Percentiles rank a stretch among this genome's conserved stretches.
These are phyloP conservation scores for Sugiyamaella neomexicana DNA, from an alignment of 1,139 yeast genomes.

Conservation along the genomic window DNA sequence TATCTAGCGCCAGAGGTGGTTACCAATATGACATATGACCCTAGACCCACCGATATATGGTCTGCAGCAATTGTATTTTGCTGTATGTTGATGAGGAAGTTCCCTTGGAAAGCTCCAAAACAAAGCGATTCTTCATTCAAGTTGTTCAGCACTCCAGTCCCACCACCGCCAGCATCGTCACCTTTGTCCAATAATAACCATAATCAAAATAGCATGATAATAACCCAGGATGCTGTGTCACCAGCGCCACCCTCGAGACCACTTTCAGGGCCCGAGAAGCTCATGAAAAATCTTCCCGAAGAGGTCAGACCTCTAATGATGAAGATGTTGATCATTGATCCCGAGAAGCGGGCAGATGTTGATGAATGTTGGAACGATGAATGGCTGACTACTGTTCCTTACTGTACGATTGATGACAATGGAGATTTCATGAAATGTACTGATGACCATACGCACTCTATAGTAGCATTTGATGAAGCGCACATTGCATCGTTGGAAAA, in stretches of 20 bases:
- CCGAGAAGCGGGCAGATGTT: conserved; percentile 61
- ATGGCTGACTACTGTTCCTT: conserved; percentile 67
- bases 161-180: neutral
- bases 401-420: conserved; percentile 44
- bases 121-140: conserved; percentile 80
- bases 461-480: conserved; percentile 89
- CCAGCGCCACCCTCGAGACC: neutral
- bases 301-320: conserved; percentile 38
- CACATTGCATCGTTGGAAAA: conserved; percentile 92
- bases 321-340: conserved; percentile 41
- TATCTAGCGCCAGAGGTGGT: conserved; percentile 94
- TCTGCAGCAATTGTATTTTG: conserved; percentile 89
- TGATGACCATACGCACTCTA: conserved; percentile 72
- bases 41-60: conserved; percentile 95
- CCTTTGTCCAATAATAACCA: neutral
- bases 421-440: conserved; percentile 40
- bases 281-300: conserved; percentile 38
- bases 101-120: conserved; percentile 98
- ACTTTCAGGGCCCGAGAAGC: conserved; percentile 36
- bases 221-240: neutral
- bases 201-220: neutral
- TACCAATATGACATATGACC: conserved; percentile 77
- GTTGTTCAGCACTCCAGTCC: conserved; percentile 32
- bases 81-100: conserved; percentile 90
- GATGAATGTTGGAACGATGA: conserved; percentile 79